phyloP scores from a whole-genome alignment of 2,329 filamentous ascomycete genomes.

The Zymoseptoria ardabiliae region DNA sequence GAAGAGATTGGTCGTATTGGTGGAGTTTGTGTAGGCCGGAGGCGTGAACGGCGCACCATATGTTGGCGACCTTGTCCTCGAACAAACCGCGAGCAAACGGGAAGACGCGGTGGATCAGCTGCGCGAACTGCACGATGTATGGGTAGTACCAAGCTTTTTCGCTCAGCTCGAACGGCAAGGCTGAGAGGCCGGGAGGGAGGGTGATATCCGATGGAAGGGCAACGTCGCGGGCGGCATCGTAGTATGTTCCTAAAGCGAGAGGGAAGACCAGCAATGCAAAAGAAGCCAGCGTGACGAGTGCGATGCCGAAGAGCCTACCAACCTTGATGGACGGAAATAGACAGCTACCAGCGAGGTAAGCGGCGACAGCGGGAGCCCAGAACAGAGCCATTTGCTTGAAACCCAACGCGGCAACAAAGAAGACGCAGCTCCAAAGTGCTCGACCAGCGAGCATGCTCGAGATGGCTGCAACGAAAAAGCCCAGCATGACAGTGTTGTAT shows the following conservation, averaged over 20 bases:
- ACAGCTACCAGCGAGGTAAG: constrained; percentile 81
- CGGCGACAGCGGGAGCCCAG: constrained; percentile 88
- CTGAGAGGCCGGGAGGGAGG: constrained; percentile 54
- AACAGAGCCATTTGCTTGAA: constrained; percentile 99
- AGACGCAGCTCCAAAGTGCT: constrained; percentile 80
- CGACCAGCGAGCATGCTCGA: constrained; percentile 82
- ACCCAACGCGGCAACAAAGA: constrained; percentile 87
- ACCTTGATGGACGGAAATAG: constrained; percentile 65
- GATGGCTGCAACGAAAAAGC: constrained; percentile 76
- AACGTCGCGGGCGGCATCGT: constrained; percentile 60
- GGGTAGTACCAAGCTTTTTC: constrained; percentile 65
- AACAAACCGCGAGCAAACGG: constrained; percentile 93
- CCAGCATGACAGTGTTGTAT: constrained; percentile 98
- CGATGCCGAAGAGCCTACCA: constrained; percentile 65
- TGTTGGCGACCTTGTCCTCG: constrained; percentile 97
- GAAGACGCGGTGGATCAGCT: constrained; percentile 87
- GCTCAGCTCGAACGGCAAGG: constrained; percentile 51
- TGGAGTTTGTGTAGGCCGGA: constrained; percentile 69
- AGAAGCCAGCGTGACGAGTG: constrained; percentile 61
- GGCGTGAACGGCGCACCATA: constrained; percentile 91
- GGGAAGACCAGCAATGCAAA: constrained; percentile 73
- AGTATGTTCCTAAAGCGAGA: constrained; percentile 62
- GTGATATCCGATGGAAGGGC: constrained; percentile 45
- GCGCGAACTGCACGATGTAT: constrained; percentile 67
- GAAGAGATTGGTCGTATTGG: constrained; percentile 59